Conservation (phyloP, 2,329 filamentous ascomycete genomes). For the Tolypocladium paradoxum region DNA sequence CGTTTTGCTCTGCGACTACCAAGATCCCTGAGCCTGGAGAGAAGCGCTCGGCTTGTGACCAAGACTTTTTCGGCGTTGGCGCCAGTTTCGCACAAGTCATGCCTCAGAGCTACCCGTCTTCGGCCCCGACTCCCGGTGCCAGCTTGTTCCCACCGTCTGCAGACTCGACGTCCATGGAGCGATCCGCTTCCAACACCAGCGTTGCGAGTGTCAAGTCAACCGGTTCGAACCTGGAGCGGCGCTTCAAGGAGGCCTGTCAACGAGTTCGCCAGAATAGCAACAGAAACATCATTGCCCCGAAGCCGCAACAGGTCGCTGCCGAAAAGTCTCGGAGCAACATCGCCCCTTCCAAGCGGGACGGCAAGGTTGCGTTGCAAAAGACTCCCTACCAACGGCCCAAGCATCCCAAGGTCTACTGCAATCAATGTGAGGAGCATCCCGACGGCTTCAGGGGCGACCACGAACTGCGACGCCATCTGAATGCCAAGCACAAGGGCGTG, state of each 20-base stretch:
- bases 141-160: conserved; percentile 12
- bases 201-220: conserved; percentile 31
- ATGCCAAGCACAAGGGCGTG: conserved; percentile 48
- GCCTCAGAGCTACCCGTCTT: conserved; percentile 18
- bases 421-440: conserved; percentile 58
- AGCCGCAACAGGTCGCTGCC: conserved; percentile 19
- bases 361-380: conserved; percentile 33
- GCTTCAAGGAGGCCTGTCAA: conserved; percentile 35
- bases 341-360: conserved; percentile 22
- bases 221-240: conserved; percentile 30
- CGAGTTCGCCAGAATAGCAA: conserved; percentile 33
- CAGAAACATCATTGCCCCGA: conserved; percentile 32
- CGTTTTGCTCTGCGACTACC: conserved; percentile 5
- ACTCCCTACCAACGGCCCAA: conserved; percentile 48
- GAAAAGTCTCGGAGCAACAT: conserved; percentile 5
- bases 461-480: conserved; percentile 60
- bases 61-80: conserved; percentile 27
- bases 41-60: conserved; percentile 19
- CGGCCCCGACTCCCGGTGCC: conserved; percentile 15
- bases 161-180: conserved; percentile 31
- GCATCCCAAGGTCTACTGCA: conserved; percentile 62
- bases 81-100: conserved; percentile 16
- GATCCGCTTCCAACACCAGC: conserved; percentile 35
- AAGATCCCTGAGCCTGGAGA: conserved; percentile 9
- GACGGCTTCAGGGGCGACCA: conserved; percentile 80